phyloP scores from a whole-genome alignment of 139 green algal genomes.

The Micractinium conductrix region DNA sequence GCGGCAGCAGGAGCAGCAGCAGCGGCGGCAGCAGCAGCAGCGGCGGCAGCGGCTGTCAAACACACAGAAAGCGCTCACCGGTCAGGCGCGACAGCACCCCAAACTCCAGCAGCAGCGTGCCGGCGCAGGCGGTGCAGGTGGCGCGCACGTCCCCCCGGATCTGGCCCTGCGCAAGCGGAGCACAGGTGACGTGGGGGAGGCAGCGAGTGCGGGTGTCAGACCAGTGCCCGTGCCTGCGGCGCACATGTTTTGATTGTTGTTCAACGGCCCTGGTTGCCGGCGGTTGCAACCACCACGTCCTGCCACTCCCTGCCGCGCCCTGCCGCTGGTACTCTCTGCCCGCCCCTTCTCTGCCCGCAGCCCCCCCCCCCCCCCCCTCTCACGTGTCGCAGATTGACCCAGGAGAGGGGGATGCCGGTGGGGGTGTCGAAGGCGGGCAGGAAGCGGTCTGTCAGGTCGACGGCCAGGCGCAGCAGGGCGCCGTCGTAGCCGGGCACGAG shows the following conservation, averaged over 20 bases:
- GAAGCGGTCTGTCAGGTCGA: constrained; percentile 76
- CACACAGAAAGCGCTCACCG: neutral
- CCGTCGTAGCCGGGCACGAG: constrained; percentile 58
- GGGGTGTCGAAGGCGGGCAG: constrained; percentile 87
- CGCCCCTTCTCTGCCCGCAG: neutral
- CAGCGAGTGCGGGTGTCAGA: too few species aligned
- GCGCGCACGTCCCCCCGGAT: constrained; percentile 56
- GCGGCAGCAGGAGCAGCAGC: too few species aligned
- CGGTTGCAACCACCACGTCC: too few species aligned
- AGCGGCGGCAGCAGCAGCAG: too few species aligned
- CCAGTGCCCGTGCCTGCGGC: too few species aligned
- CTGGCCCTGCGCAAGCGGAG: constrained; percentile 43
- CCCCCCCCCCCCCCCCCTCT: neutral
- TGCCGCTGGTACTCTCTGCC: too few species aligned
- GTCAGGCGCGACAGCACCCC: constrained; percentile 74
- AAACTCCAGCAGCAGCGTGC: constrained; percentile 91
- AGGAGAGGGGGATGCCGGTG: constrained; percentile 74
- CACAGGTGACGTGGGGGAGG: too few species aligned
- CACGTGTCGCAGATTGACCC: constrained; percentile 75
- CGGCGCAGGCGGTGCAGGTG: constrained; percentile 89
- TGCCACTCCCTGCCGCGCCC: too few species aligned
- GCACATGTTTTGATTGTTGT: too few species aligned
- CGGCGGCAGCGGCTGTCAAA: too few species aligned
- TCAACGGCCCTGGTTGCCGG: too few species aligned
- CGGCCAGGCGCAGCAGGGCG: constrained; percentile 62